phyloP scores from a whole-genome alignment of 305 asterid genomes.

The Fraxinus sp. region DNA sequence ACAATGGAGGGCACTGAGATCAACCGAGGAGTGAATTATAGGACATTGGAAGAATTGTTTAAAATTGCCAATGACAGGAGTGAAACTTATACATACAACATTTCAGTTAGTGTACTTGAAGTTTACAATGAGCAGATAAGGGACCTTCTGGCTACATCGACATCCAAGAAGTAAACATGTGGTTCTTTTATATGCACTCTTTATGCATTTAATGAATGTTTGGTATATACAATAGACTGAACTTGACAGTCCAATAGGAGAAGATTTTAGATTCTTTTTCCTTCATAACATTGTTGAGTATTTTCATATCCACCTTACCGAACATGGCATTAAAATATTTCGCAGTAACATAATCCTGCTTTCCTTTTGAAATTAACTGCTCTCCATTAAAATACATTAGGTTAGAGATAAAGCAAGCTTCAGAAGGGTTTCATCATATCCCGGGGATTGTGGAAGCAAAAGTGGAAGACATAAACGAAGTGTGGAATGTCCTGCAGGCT shows the following conservation, averaged over 20 bases:
- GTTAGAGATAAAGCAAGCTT: slow-evolving; percentile 92
- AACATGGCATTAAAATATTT: neutral
- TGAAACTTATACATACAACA: slow-evolving; percentile 58
- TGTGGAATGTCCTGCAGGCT: slow-evolving; percentile 87
- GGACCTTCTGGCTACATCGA: slow-evolving; percentile 72
- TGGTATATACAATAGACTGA: neutral
- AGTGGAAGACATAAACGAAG: slow-evolving; percentile 70
- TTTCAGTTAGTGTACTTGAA: slow-evolving; percentile 97
- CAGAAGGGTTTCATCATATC: slow-evolving; percentile 85
- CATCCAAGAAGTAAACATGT: slow-evolving; percentile 68
- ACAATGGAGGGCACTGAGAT: slow-evolving; percentile 93
- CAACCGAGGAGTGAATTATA: slow-evolving; percentile 85
- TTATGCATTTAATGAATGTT: slow-evolving; percentile 3
- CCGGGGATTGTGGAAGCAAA: slow-evolving; percentile 92
- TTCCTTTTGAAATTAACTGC: neutral
- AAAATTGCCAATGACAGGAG: slow-evolving; percentile 67
- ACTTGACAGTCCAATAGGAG: neutral
- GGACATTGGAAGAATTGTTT: slow-evolving; percentile 85
- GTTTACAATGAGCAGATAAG: slow-evolving; percentile 95
- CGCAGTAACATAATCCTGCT: neutral
- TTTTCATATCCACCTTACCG: neutral
- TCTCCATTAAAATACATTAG: slow-evolving; percentile 37
- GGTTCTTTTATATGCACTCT: slow-evolving; percentile 14
- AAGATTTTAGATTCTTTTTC: neutral
- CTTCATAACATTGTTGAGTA: neutral